phyloP scores from a whole-genome alignment of 164 flowering plant species.

The Stephania japonica region DNA sequence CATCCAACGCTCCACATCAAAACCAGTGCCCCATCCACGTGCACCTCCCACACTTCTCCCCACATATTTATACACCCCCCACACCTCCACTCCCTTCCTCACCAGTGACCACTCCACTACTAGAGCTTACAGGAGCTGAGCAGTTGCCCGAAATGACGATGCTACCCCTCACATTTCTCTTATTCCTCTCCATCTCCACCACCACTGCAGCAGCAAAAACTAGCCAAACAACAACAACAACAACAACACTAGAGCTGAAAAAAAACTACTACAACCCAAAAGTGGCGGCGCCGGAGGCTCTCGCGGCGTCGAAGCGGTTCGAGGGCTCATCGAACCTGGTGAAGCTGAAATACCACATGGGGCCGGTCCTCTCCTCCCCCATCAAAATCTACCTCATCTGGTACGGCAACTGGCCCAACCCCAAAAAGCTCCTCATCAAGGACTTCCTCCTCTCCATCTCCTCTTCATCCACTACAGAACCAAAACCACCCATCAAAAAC shows the following conservation, averaged over 20 bases:
- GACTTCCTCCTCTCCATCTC: slow-evolving; percentile 85
- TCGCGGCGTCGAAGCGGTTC: slow-evolving; percentile 47
- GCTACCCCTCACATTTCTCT: neutral
- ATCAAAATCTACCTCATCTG: slow-evolving; percentile 77
- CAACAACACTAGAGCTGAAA: slow-evolving; percentile 17
- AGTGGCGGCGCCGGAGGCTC: slow-evolving; percentile 30
- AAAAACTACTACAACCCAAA: slow-evolving; percentile 28
- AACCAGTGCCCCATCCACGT: no score
- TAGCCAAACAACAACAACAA: neutral
- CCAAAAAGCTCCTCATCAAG: slow-evolving; percentile 58
- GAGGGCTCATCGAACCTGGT: slow-evolving; percentile 90
- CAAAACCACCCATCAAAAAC: slow-evolving; percentile 13
- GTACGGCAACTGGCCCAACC: slow-evolving; percentile 72
- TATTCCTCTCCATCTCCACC: neutral
- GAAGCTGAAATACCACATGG: slow-evolving; percentile 87
- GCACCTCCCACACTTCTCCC: slow-evolving; percentile 7
- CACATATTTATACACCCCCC: neutral
- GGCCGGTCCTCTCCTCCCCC: slow-evolving; percentile 76
- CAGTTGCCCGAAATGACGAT: neutral
- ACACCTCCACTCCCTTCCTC: neutral
- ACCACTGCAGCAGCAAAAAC: neutral
- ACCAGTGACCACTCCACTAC: no score
- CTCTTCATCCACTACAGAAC: slow-evolving; percentile 26
- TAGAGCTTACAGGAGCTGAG: no score
- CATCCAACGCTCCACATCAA: neutral